These are phyloP conservation scores for Phaeotremella skinneri DNA, from an alignment of 768 basidiomycete genomes.

Conservation along the genomic window DNA sequence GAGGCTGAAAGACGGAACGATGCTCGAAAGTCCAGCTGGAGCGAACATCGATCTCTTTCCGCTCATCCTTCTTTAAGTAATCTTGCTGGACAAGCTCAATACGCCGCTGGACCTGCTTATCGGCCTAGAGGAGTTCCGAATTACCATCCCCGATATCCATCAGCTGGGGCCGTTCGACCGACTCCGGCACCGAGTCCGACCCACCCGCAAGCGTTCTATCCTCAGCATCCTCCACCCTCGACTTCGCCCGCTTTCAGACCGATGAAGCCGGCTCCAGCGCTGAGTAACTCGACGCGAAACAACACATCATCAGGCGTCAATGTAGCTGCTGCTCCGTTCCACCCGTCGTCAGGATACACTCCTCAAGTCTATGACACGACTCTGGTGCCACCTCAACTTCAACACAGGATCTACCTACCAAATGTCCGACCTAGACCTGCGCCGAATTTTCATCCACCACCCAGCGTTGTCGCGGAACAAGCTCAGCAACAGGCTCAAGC, in stretches of 20 bases:
- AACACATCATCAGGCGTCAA: slow-evolving; percentile 23
- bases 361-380: slow-evolving; percentile 38
- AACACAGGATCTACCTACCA: slow-evolving; percentile 51
- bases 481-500: slow-evolving; percentile 1
- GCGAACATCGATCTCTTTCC: slow-evolving; percentile 16
- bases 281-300: background rate
- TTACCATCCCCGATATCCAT: slow-evolving; percentile 39
- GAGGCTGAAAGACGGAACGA: slow-evolving; percentile 42
- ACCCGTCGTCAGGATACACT: slow-evolving; percentile 17
- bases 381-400: slow-evolving; percentile 49
- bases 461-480: slow-evolving; percentile 36
- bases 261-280: slow-evolving; percentile 6
- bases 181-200: slow-evolving; percentile 26
- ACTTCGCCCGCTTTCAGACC: slow-evolving; percentile 28
- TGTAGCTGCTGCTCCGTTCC: slow-evolving; percentile 34
- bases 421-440: slow-evolving; percentile 33
- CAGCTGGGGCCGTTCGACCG: slow-evolving; percentile 24
- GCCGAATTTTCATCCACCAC: slow-evolving; percentile 45
- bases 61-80: slow-evolving; percentile 33
- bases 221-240: slow-evolving; percentile 21
- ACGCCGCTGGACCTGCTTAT: slow-evolving; percentile 35
- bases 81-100: slow-evolving; percentile 21
- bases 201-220: slow-evolving; percentile 27
- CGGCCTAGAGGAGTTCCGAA: slow-evolving; percentile 28
- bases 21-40: slow-evolving; percentile 9